These are phyloP conservation scores for Penicillium nucicola DNA, from an alignment of 495 filamentous ascomycete species.

Conservation along the genomic window DNA sequence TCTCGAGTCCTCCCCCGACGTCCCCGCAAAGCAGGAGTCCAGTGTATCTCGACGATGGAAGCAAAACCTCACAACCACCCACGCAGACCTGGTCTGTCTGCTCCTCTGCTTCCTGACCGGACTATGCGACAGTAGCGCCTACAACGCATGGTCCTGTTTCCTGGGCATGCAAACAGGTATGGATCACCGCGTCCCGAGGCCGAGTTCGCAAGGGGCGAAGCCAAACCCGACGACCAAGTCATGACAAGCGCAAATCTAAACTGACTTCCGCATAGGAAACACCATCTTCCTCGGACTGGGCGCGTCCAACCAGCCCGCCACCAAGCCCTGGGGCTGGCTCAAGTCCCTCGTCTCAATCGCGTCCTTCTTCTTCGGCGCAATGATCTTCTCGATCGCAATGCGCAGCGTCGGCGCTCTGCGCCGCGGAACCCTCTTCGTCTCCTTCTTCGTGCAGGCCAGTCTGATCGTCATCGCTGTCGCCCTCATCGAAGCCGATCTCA, in stretches of 20 bases:
- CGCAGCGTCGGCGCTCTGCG: slow-evolving; percentile 34
- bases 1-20: slow-evolving; percentile 20
- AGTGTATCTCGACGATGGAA: slow-evolving; percentile 25
- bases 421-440: slow-evolving; percentile 52
- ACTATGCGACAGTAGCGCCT: slow-evolving; percentile 58
- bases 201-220: slow-evolving; percentile 12
- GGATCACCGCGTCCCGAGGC: slow-evolving; percentile 35
- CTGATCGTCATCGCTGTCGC: slow-evolving; percentile 57
- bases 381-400: slow-evolving; percentile 41
- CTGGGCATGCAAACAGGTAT: slow-evolving; percentile 64
- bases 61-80: slow-evolving; percentile 33
- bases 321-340: slow-evolving; percentile 59
- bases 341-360: slow-evolving; percentile 59
- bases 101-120: slow-evolving; percentile 56
- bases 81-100: slow-evolving; percentile 54
- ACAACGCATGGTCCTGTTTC: slow-evolving; percentile 61
- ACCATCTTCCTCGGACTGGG: slow-evolving; percentile 67
- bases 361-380: slow-evolving; percentile 54
- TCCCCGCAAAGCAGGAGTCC: slow-evolving; percentile 13
- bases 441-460: slow-evolving; percentile 56
- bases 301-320: slow-evolving; percentile 48
- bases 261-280: slow-evolving; percentile 47
- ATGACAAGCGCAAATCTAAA: background rate
- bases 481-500: slow-evolving; percentile 49
- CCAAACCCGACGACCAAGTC: background rate